Conservation (phyloP, 2,329 filamentous ascomycete species). For the Salinomyces thailandicus region DNA sequence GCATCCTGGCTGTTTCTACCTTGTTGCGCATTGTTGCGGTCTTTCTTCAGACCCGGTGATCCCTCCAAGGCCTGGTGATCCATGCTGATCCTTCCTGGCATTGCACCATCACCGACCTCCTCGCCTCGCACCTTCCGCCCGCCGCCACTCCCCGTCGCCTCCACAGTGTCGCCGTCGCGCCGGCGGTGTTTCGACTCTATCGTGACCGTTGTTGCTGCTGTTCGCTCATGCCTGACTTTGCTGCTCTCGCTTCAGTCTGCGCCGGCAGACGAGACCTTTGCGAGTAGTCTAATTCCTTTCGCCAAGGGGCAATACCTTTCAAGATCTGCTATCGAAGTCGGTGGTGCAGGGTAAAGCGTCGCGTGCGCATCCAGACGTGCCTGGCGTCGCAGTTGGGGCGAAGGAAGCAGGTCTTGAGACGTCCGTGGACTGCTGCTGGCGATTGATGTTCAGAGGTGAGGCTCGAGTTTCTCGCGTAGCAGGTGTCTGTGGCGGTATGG, state of each 20-base stretch:
- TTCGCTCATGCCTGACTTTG: constrained; percentile 13
- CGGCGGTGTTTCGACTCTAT: constrained; percentile 17
- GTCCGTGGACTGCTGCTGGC: no score
- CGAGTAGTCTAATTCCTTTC: no score
- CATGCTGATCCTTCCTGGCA: constrained; percentile 42
- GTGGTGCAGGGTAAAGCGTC: no score
- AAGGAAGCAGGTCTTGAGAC: no score
- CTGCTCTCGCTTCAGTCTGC: neutral
- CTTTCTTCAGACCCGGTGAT: constrained; percentile 26
- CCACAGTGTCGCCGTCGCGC: constrained; percentile 8
- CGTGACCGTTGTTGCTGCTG: constrained; percentile 9
- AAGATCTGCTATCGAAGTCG: no score
- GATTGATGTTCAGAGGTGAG: no score
- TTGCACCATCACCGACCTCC: constrained; percentile 20
- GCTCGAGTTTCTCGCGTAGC: no score
- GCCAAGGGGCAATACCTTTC: no score
- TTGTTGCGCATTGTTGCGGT: constrained; percentile 19
- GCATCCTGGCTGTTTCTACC: neutral
- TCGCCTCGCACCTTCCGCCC: constrained; percentile 10
- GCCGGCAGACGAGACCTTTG: neutral
- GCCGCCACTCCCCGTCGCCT: constrained; percentile 12
- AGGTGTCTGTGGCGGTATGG: no score
- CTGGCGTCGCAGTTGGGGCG: no score
- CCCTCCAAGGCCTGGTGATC: constrained; percentile 33
- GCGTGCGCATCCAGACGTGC: no score